A percentile compares a stretch with the other conserved stretches of the same genome.
Conservation (phyloP, 225 moss, liverwort and hornwort species). For the Physcomitrium patens region DNA sequence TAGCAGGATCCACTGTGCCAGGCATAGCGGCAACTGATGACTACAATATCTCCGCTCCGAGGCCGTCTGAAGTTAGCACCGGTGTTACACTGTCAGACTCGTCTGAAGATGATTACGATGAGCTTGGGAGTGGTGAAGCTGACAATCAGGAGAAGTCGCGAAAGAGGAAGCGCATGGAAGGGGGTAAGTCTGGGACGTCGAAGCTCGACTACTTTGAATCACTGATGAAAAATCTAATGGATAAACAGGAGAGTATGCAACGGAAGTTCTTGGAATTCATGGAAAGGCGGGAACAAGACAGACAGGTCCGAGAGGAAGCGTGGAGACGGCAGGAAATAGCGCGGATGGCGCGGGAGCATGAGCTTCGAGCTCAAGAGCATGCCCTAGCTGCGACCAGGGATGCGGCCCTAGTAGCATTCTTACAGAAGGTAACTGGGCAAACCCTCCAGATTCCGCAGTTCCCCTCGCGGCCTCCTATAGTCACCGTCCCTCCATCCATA, state of each 20-base stretch:
- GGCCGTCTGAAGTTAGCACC: constrained; percentile 84
- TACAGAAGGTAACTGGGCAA: constrained; percentile 92
- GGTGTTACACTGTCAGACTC: constrained; percentile 85
- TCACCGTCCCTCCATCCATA: constrained; percentile 34
- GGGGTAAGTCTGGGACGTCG: constrained; percentile 45
- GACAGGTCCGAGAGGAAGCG: constrained; percentile 76
- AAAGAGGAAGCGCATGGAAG: constrained; percentile 80
- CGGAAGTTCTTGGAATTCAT: constrained; percentile 86
- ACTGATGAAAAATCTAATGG: constrained; percentile 84
- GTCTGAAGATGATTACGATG: constrained; percentile 93
- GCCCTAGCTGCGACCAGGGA: constrained; percentile 81
- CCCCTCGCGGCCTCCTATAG: constrained; percentile 43
- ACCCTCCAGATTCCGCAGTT: constrained; percentile 80
- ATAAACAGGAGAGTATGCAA: constrained; percentile 98
- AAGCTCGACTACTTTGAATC: constrained; percentile 71
- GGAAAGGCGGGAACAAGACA: constrained; percentile 93
- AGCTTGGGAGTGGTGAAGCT: constrained; percentile 68
- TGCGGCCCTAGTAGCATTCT: constrained; percentile 84
- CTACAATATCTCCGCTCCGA: constrained; percentile 63
- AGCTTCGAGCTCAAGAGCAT: constrained; percentile 87
- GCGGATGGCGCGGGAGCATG: constrained; percentile 74
- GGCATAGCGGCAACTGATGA: constrained; percentile 51
- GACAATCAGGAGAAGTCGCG: constrained; percentile 71
- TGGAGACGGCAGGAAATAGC: constrained; percentile 94
- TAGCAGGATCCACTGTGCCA: constrained; percentile 54